phyloP scores from a whole-genome alignment of 164 flowering plant genomes.

The Berberis thunbergii region DNA sequence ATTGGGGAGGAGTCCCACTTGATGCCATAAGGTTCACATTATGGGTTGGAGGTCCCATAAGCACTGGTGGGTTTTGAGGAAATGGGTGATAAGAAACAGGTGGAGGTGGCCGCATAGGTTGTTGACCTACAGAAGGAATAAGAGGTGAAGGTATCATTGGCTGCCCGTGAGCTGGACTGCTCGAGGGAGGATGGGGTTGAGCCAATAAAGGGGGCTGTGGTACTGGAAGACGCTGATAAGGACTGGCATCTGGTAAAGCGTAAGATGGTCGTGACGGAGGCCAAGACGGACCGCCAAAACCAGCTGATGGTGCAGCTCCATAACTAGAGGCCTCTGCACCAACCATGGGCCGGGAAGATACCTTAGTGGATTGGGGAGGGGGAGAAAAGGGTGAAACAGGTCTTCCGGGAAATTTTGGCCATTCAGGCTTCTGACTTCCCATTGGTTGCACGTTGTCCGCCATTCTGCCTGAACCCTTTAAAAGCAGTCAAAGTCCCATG shows the following conservation, averaged over 20 bases:
- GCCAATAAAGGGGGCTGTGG: constrained; percentile 34
- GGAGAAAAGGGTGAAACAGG: constrained; percentile 10
- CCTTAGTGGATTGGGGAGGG: constrained; percentile 47
- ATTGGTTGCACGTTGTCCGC: constrained; percentile 27
- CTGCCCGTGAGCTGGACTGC: constrained; percentile 29
- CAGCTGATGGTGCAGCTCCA: constrained; percentile 29
- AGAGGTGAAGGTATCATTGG: constrained; percentile 24
- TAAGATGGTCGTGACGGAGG: constrained; percentile 32
- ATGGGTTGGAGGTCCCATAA: constrained; percentile 56
- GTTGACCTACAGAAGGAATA: constrained; percentile 32
- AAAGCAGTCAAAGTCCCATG: constrained; percentile 19
- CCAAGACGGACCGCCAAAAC: constrained; percentile 39
- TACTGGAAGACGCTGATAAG: constrained; percentile 33
- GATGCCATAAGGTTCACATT: constrained; percentile 20
- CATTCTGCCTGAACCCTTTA: constrained; percentile 2
- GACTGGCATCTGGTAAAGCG: not conserved
- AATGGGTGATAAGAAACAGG: constrained; percentile 24
- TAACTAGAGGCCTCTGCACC: constrained; percentile 24
- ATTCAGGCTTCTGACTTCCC: constrained; percentile 63
- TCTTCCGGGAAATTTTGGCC: constrained; percentile 19
- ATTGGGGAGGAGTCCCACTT: constrained; percentile 8
- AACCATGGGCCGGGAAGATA: constrained; percentile 28
- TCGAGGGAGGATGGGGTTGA: constrained; percentile 27
- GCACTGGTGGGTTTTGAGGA: constrained; percentile 33
- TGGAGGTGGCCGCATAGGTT: constrained; percentile 15